These are phyloP conservation scores for Entomortierella lignicola DNA, from an alignment of 192 early-diverging fungal genomes.

Conservation along the genomic window DNA sequence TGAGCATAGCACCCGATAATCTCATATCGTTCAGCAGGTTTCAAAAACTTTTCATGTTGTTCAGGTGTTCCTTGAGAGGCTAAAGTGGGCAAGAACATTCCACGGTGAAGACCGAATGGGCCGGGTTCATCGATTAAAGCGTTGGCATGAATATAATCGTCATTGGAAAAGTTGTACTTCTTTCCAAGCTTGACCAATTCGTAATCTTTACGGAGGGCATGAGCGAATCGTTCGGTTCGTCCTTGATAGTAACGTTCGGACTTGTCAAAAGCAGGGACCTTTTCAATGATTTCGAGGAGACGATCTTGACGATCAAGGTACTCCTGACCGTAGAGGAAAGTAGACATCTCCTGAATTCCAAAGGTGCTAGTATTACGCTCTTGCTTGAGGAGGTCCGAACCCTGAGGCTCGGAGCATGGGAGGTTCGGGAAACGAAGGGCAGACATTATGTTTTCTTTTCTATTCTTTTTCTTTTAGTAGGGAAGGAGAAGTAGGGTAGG, in stretches of 20 bases:
- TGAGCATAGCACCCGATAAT: conserved; percentile 92
- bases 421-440: conserved; percentile 50
- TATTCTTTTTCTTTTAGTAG: not conserved
- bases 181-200: conserved; percentile 69
- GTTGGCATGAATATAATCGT: conserved; percentile 60
- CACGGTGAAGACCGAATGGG: conserved; percentile 72
- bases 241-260: conserved; percentile 75
- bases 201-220: conserved; percentile 70
- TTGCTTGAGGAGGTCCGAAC: conserved; percentile 59
- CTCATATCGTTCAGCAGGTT: conserved; percentile 74
- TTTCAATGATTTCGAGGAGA: conserved; percentile 67
- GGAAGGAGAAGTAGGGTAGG: not conserved
- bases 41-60: conserved; percentile 80
- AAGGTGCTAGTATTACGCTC: conserved; percentile 79
- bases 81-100: conserved; percentile 88
- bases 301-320: conserved; percentile 65
- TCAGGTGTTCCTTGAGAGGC: conserved; percentile 76
- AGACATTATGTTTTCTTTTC: conserved; percentile 15
- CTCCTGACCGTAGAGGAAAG: conserved; percentile 73
- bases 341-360: conserved; percentile 68
- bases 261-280: conserved; percentile 80
- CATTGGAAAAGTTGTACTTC: conserved; percentile 60
- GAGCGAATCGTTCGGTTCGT: conserved; percentile 73
- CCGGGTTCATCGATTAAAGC: conserved; percentile 65
- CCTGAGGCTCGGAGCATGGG: conserved; percentile 58